phyloP scores from a whole-genome alignment of 2,329 filamentous ascomycete species.

The Ascochyta pisi region DNA sequence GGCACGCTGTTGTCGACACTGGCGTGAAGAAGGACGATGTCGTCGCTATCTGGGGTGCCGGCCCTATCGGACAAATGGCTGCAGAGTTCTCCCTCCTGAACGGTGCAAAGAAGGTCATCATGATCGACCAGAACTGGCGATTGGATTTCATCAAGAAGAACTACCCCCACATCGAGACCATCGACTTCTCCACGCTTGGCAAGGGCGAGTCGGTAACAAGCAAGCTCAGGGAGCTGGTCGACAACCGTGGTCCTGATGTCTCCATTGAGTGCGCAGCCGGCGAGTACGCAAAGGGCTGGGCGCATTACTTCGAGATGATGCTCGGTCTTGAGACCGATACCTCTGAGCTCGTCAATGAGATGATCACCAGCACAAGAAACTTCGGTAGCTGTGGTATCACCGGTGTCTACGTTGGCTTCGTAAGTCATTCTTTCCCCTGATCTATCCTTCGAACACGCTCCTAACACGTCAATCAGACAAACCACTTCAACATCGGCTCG shows the following conservation, averaged over 20 bases:
- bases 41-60: conserved; percentile 87
- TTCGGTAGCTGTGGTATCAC: conserved; percentile 80
- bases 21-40: conserved; percentile 77
- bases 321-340: conserved; percentile 83
- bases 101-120: conserved; percentile 76
- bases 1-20: conserved; percentile 83
- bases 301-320: conserved; percentile 65
- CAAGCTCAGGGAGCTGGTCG: conserved; percentile 75
- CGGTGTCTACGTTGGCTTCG: conserved; percentile 69
- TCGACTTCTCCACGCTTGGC: conserved; percentile 73
- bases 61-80: conserved; percentile 82
- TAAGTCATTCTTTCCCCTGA: conserved; percentile 44
- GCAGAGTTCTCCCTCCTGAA: conserved; percentile 72
- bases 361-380: conserved; percentile 75
- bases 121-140: conserved; percentile 77
- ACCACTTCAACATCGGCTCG: conserved; percentile 83
- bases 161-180: conserved; percentile 69
- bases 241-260: conserved; percentile 74
- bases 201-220: conserved; percentile 70
- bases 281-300: conserved; percentile 68
- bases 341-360: conserved; percentile 80
- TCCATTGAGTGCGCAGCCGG: conserved; percentile 72
- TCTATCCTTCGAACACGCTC: background rate
- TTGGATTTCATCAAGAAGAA: conserved; percentile 71
- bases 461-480: conserved; percentile 60